Evolutionary conservation across 192 early-diverging fungal genomes (phyloP).

Genomic region (Podila verticillata): DNA sequence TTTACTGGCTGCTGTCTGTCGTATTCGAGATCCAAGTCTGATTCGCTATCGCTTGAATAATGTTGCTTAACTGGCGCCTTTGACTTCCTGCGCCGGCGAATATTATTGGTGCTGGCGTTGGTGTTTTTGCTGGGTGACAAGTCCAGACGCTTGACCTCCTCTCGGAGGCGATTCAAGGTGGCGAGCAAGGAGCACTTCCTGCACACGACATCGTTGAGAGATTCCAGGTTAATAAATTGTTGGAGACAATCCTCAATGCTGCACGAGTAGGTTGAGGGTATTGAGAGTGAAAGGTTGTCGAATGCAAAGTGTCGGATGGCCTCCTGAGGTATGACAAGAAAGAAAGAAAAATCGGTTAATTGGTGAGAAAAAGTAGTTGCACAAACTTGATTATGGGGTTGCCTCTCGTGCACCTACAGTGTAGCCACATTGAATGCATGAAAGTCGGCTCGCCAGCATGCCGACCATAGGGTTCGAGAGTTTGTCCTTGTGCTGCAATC

Average conservation of each 20-base stretch:
- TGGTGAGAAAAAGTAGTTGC: too few relatives aligned
- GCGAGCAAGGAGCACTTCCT: constrained; percentile 69
- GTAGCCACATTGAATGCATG: constrained; percentile 84
- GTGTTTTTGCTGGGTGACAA: neutral
- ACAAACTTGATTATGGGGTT: constrained; percentile 25
- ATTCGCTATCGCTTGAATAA: neutral
- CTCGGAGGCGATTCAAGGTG: constrained; percentile 46
- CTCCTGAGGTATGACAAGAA: constrained; percentile 26
- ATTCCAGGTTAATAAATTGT: constrained; percentile 68
- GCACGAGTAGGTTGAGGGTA: constrained; percentile 63
- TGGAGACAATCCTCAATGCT: constrained; percentile 63
- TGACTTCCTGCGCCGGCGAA: neutral
- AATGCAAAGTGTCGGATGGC: constrained; percentile 83
- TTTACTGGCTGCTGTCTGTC: neutral
- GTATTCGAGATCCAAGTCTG: neutral
- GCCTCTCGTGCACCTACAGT: constrained; percentile 37
- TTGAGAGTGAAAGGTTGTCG: constrained; percentile 79
- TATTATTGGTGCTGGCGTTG: neutral
- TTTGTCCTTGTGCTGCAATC: constrained; percentile 14
- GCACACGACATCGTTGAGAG: constrained; percentile 72
- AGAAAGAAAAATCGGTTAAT: too few relatives aligned
- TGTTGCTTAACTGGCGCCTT: neutral
- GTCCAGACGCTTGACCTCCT: constrained; percentile 49
- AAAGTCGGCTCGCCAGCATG: constrained; percentile 75
- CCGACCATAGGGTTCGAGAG: constrained; percentile 78